These are phyloP conservation scores for Ustilago vetiveriae DNA, from an alignment of 1,284 basidiomycete species.

Conservation along the genomic window DNA sequence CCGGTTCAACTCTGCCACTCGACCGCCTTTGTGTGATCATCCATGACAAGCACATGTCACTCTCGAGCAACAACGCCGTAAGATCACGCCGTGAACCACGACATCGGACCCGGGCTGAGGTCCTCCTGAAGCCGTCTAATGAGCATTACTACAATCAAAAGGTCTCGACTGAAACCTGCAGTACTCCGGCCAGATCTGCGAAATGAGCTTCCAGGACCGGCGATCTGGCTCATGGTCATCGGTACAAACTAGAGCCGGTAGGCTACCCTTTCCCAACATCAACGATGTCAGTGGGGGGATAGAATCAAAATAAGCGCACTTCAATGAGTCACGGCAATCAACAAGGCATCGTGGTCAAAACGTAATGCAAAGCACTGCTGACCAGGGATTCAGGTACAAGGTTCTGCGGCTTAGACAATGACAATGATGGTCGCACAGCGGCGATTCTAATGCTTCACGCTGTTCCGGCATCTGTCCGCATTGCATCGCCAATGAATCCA, in stretches of 20 bases:
- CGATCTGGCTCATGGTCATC: slow-evolving; percentile 3
- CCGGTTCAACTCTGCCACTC: not conserved
- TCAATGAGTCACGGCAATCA: not conserved
- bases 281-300: no score
- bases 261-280: not conserved
- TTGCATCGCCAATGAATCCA: slow-evolving; percentile 9
- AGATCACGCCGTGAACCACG: no score
- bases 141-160: not conserved
- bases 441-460: not conserved
- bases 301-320: not conserved
- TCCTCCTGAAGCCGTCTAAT: no score
- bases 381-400: slow-evolving; percentile 4
- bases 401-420: slow-evolving; percentile 10
- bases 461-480: slow-evolving; percentile 12
- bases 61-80: no score
- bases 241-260: slow-evolving; percentile 18
- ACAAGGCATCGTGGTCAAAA: not conserved
- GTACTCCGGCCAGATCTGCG: not conserved
- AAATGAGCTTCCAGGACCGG: slow-evolving; percentile 7
- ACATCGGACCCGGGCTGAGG: no score
- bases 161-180: not conserved
- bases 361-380: no score
- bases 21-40: not conserved
- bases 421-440: not conserved
- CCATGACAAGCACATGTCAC: no score